These are phyloP conservation scores for Taphrina betulina DNA, from an alignment of 1,139 yeast species.

Conservation along the genomic window DNA sequence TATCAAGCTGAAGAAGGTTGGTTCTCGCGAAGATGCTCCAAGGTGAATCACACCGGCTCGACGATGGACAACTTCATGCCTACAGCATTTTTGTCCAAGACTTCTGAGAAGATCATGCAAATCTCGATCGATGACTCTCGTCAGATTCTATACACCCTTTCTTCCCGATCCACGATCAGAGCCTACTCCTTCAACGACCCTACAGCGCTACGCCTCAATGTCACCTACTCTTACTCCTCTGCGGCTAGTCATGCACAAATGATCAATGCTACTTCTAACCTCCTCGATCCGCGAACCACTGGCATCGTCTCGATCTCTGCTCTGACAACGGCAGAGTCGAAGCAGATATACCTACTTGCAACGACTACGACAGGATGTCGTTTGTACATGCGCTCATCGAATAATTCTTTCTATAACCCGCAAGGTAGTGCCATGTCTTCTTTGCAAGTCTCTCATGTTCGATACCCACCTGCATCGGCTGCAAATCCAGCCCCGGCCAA, in stretches of 20 bases:
- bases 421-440: constrained; percentile 33
- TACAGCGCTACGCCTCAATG: constrained; percentile 40
- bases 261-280: constrained; percentile 44
- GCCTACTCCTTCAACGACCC: constrained; percentile 57
- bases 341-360: constrained; percentile 73
- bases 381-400: constrained; percentile 52
- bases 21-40: constrained; percentile 80
- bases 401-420: constrained; percentile 34
- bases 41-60: constrained; percentile 56
- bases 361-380: constrained; percentile 85
- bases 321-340: constrained; percentile 63
- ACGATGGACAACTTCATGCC: constrained; percentile 36
- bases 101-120: constrained; percentile 61
- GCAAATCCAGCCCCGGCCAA: constrained; percentile 9
- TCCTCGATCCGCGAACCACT: constrained; percentile 40
- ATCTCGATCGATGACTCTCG: constrained; percentile 74
- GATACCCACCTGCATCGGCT: constrained; percentile 44
- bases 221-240: constrained; percentile 43
- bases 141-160: constrained; percentile 73
- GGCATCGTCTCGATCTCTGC: constrained; percentile 61
- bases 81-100: constrained; percentile 30
- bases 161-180: constrained; percentile 78
- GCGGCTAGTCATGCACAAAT: constrained; percentile 45
- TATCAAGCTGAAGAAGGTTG: constrained; percentile 86
- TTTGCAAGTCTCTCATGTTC: constrained; percentile 43